Percentiles rank a stretch among this genome's conserved stretches.
These are phyloP conservation scores for Clitoria ternatea DNA, from an alignment of 306 rosid species.

Conservation along the genomic window DNA sequence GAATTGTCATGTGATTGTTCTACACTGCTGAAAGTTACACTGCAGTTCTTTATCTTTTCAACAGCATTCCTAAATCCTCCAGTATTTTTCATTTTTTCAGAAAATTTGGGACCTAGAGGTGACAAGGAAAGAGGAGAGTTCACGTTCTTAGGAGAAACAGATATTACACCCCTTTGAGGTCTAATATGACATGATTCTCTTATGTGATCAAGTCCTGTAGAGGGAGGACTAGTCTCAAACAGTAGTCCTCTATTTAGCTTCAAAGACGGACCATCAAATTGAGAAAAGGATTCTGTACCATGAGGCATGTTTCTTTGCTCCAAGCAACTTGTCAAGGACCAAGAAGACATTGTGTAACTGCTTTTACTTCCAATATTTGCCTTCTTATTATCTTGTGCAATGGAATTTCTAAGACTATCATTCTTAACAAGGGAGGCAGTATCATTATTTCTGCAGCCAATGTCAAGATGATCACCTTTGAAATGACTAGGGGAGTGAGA, in stretches of 20 bases:
- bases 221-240: slow-evolving; percentile 34
- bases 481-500: slow-evolving; percentile 60
- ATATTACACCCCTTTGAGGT: slow-evolving; percentile 35
- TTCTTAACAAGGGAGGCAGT: slow-evolving; percentile 25
- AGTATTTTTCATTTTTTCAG: slow-evolving; percentile 59
- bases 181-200: slow-evolving; percentile 36
- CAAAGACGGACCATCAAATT: slow-evolving; percentile 60
- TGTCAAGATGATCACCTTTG: slow-evolving; percentile 65
- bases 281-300: slow-evolving; percentile 30
- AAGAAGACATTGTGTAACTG: slow-evolving; percentile 35
- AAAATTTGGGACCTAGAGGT: slow-evolving; percentile 83
- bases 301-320: slow-evolving; percentile 36
- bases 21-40: slow-evolving; percentile 30
- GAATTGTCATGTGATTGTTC: slow-evolving; percentile 42
- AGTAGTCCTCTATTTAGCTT: slow-evolving; percentile 33
- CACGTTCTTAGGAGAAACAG: slow-evolving; percentile 38
- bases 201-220: slow-evolving; percentile 35
- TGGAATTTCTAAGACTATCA: slow-evolving; percentile 31
- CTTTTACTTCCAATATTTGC: slow-evolving; percentile 70
- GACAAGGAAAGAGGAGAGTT: slow-evolving; percentile 68
- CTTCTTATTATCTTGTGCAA: slow-evolving; percentile 73
- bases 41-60: slow-evolving; percentile 40
- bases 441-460: slow-evolving; percentile 44
- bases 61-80: slow-evolving; percentile 34
- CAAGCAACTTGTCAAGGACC: slow-evolving; percentile 52